Evolutionary conservation across 2,329 filamentous ascomycete genomes (phyloP).

Genomic region (Teratosphaeria nubilosa): DNA sequence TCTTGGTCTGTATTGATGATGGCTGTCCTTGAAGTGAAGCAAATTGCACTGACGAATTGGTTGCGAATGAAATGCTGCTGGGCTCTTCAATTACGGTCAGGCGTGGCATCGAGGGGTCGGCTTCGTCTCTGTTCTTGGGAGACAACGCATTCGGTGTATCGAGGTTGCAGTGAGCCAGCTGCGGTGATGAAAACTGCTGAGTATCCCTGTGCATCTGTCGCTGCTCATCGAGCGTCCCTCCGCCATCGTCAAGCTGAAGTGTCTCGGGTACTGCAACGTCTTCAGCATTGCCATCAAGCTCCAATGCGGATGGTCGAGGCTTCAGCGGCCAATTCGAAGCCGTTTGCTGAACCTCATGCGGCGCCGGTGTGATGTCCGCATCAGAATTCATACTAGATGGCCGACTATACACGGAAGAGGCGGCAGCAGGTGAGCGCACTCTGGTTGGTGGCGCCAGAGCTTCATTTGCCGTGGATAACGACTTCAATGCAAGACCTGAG

Average conservation of each 20-base stretch:
- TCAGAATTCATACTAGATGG: slow-evolving; percentile 13
- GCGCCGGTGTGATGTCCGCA: neutral
- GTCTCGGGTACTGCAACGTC: neutral
- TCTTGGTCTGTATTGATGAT: slow-evolving; percentile 8
- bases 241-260: neutral
- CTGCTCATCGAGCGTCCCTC: neutral
- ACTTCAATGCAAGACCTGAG: neutral
- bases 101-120: neutral
- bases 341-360: neutral
- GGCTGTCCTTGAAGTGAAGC: neutral
- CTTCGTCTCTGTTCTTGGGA: neutral
- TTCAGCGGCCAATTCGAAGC: neutral
- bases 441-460: neutral
- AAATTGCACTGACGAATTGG: neutral
- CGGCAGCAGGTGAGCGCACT: slow-evolving; percentile 1
- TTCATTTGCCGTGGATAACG: neutral
- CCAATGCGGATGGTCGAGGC: neutral
- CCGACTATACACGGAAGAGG: slow-evolving; percentile 32
- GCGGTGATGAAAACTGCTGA: neutral
- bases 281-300: neutral
- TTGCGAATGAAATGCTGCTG: neutral
- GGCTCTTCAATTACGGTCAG: neutral
- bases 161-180: neutral
- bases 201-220: neutral
- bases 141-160: neutral